Evolutionary conservation across 2,329 filamentous ascomycete species (phyloP).

Genomic region (Alternaria ethzedia): DNA sequence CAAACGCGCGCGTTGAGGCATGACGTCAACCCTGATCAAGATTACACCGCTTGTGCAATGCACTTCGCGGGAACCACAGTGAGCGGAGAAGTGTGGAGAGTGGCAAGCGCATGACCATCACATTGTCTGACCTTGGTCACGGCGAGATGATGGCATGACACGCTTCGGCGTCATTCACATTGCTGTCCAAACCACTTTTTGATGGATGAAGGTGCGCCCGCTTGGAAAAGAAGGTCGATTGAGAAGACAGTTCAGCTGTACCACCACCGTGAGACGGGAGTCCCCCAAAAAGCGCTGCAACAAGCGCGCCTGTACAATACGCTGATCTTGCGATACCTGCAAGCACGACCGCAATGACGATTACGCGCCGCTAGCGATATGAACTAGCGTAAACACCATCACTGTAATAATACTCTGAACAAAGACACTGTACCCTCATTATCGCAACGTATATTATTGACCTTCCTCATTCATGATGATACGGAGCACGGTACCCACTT

Average conservation of each 20-base stretch:
- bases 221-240: neutral
- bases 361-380: constrained; percentile 17
- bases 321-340: constrained; percentile 24
- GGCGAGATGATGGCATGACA: neutral
- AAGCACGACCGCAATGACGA: constrained; percentile 26
- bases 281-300: neutral
- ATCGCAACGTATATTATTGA: constrained; percentile 13
- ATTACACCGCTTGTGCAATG: neutral
- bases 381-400: constrained; percentile 21
- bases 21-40: neutral
- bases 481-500: constrained; percentile 12
- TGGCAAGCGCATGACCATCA: neutral
- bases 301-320: constrained; percentile 28
- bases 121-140: neutral
- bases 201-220: neutral
- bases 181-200: neutral
- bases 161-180: neutral
- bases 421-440: constrained; percentile 15
- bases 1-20: constrained; percentile 45
- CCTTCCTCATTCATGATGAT: constrained; percentile 25
- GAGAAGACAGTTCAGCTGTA: neutral
- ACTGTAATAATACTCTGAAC: constrained; percentile 17
- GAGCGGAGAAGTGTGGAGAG: constrained; percentile 4
- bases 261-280: neutral
- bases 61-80: neutral